A percentile compares a stretch with the other conserved stretches of the same genome.
Conservation (phyloP, 306 rosid genomes). For the Lotus japonicus region DNA sequence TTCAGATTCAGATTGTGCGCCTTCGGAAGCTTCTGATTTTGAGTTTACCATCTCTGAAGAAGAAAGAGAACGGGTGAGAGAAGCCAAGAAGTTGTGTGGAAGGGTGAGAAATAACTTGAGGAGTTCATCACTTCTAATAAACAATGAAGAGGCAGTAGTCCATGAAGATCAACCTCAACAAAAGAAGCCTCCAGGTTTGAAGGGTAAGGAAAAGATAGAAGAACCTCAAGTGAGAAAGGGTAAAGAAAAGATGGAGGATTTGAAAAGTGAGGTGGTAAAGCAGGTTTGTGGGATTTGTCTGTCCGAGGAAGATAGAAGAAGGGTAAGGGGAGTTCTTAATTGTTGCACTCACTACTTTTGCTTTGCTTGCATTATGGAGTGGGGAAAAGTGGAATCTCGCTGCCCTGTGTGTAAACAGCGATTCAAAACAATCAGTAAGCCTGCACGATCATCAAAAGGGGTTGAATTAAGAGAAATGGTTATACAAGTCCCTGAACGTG, state of each 20-base stretch:
- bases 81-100: conserved; percentile 59
- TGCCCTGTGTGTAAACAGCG: conserved; percentile 98
- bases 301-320: conserved; percentile 81
- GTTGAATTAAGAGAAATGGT: conserved; percentile 59
- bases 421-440: conserved; percentile 72
- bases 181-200: conserved; percentile 48
- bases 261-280: conserved; percentile 52
- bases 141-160: conserved; percentile 27
- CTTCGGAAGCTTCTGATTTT: conserved; percentile 53
- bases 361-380: conserved; percentile 85
- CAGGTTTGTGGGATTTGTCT: conserved; percentile 88
- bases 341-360: conserved; percentile 92
- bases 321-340: conserved; percentile 70
- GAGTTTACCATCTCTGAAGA: conserved; percentile 85
- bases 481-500: conserved; percentile 76
- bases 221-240: conserved; percentile 44
- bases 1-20: conserved; percentile 48
- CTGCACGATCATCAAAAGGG: conserved; percentile 53
- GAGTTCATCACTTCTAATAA: conserved; percentile 34
- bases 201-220: conserved; percentile 86
- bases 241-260: conserved; percentile 72
- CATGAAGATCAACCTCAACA: conserved; percentile 22
- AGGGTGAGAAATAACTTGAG: conserved; percentile 36
- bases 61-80: conserved; percentile 89
- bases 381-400: conserved; percentile 93